These are phyloP conservation scores for Saccharomycopsis hybrid DNA, from an alignment of 1,139 yeast species.

Conservation along the genomic window DNA sequence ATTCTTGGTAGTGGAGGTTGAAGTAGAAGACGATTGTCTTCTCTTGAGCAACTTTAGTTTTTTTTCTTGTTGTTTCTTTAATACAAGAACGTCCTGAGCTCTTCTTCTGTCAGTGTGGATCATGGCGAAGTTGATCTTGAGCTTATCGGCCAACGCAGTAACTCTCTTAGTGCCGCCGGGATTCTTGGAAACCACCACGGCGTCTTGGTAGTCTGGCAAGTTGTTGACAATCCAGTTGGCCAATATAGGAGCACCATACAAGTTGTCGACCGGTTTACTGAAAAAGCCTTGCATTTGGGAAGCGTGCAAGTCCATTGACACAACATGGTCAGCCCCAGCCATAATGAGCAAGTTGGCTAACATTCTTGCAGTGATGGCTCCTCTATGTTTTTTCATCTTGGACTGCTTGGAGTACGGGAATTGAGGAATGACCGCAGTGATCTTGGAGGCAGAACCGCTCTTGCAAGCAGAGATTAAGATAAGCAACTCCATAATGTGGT, in stretches of 20 bases:
- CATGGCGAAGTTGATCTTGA: conserved; percentile 71
- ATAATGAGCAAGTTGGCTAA: conserved; percentile 71
- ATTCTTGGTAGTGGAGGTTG: conserved; percentile 22
- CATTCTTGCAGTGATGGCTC: conserved; percentile 75
- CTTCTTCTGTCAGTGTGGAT: conserved; percentile 78
- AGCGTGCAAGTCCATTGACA: conserved; percentile 80
- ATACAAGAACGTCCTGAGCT: conserved; percentile 71
- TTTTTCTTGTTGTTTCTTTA: conserved; percentile 40
- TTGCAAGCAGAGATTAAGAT: conserved; percentile 72
- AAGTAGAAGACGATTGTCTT: conserved; percentile 17
- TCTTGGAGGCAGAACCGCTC: conserved; percentile 72
- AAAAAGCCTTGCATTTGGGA: conserved; percentile 83
- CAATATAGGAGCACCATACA: conserved; percentile 75
- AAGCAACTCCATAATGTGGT: conserved; percentile 62
- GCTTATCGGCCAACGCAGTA: conserved; percentile 70
- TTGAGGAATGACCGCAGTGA: conserved; percentile 74
- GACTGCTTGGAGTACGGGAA: conserved; percentile 84
- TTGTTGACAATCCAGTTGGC: conserved; percentile 59
- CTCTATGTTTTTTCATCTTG: conserved; percentile 73
- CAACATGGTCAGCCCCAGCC: conserved; percentile 77
- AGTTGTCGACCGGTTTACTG: conserved; percentile 73
- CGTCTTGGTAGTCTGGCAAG: conserved; percentile 43
- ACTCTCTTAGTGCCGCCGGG: conserved; percentile 87
- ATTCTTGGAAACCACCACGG: conserved; percentile 77
- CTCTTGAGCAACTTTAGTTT: conserved; percentile 57